These are phyloP conservation scores for Xerocomus brunneocitrinus DNA, from an alignment of 768 basidiomycete genomes.

Conservation along the genomic window DNA sequence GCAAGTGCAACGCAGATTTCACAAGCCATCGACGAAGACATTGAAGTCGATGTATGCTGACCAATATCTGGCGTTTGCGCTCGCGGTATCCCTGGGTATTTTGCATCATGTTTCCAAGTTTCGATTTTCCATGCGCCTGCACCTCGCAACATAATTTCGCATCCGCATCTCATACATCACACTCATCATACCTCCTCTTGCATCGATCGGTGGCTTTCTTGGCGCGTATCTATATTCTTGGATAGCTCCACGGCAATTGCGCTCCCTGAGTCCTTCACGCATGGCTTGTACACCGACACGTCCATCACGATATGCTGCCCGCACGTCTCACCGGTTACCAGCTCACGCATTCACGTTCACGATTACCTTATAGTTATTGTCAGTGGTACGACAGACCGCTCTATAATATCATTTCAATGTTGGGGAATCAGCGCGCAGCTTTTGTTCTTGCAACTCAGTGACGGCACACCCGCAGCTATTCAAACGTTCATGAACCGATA, in stretches of 20 bases:
- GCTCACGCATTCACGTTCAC: slow-evolving; percentile 9
- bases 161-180: slow-evolving; percentile 16
- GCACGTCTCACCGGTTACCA: neutral
- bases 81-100: neutral
- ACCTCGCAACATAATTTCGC: slow-evolving; percentile 10
- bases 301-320: slow-evolving; percentile 1
- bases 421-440: neutral
- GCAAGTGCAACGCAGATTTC: slow-evolving; percentile 1
- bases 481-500: neutral
- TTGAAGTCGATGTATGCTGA: slow-evolving; percentile 29
- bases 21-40: slow-evolving; percentile 24
- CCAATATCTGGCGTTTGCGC: neutral
- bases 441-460: neutral
- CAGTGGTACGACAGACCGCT: slow-evolving; percentile 4
- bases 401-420: slow-evolving; percentile 15
- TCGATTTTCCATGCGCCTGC: neutral
- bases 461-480: neutral
- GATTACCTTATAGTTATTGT: slow-evolving; percentile 21
- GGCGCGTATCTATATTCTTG: slow-evolving; percentile 17
- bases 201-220: slow-evolving; percentile 9
- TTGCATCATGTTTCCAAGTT: slow-evolving; percentile 2
- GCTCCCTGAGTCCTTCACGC: neutral
- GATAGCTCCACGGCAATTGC: slow-evolving; percentile 10
- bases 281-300: slow-evolving; percentile 6
- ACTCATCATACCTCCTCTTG: slow-evolving; percentile 18